Conservation (phyloP, 148 eudicot species). For the Rhododendron ovatum region DNA sequence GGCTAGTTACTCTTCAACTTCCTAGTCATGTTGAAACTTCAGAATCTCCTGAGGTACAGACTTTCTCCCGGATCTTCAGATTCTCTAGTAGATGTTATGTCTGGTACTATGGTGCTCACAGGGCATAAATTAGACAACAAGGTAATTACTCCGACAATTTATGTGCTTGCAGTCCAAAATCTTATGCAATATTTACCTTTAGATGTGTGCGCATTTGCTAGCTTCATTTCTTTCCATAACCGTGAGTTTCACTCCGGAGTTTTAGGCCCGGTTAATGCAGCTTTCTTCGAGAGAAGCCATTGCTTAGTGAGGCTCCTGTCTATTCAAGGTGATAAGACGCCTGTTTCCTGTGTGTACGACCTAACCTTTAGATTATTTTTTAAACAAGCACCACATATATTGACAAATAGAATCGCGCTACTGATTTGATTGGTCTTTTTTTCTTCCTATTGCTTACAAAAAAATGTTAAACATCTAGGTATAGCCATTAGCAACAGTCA, state of each 20-base stretch:
- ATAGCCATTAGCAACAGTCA: not conserved
- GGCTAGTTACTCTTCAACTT: conserved; percentile 72
- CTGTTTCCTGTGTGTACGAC: not conserved
- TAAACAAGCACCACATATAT: not conserved
- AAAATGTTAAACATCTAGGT: not conserved
- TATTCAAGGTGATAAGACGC: not conserved
- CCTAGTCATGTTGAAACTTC: conserved; percentile 54
- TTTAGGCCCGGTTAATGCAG: not conserved
- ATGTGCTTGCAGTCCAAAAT: not conserved
- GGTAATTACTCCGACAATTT: not conserved
- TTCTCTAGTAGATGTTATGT: not conserved
- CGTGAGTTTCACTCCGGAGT: not conserved
- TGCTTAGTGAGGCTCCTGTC: not conserved
- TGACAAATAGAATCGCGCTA: not conserved
- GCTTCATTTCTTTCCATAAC: not conserved
- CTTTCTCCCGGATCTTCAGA: not conserved
- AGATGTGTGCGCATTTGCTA: not conserved
- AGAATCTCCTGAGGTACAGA: conserved; percentile 73
- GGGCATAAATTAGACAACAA: not conserved
- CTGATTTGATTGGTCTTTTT: not conserved
- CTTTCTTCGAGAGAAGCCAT: not conserved
- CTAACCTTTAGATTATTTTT: not conserved
- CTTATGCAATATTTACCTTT: not conserved
- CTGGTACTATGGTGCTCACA: not conserved
- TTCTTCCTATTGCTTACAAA: not conserved